Evolutionary conservation across 1,139 yeast species (phyloP).

Genomic region (Candida freyschussii): DNA sequence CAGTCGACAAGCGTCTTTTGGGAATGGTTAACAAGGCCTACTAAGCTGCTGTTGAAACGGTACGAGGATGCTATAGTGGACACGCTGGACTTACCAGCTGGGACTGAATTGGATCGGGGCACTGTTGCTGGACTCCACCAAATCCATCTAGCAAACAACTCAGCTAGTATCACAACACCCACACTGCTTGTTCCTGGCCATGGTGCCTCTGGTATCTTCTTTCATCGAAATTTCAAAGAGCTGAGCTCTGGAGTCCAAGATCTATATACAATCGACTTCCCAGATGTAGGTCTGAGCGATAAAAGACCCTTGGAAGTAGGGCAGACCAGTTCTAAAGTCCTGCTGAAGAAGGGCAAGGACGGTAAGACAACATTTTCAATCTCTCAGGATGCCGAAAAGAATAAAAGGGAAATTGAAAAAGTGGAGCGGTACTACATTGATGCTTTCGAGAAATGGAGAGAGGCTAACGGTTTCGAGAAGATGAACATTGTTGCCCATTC

Average conservation of each 20-base stretch:
- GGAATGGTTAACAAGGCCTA: conserved; percentile 11
- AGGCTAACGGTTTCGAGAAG: conserved; percentile 45
- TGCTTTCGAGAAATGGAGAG: conserved; percentile 82
- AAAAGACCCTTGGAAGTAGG: conserved; percentile 6
- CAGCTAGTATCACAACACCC: conserved; percentile 21
- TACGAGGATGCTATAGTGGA: conserved; percentile 19
- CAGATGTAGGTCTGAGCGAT: conserved; percentile 75
- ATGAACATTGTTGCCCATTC: conserved; percentile 87
- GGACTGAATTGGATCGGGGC: conserved; percentile 5
- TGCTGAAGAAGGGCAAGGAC: conserved; percentile 14
- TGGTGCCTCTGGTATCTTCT: conserved; percentile 86
- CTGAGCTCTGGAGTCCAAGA: conserved; percentile 41
- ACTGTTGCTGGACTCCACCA: conserved; percentile 21
- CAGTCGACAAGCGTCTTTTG: conserved; percentile 8
- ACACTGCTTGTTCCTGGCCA: conserved; percentile 81
- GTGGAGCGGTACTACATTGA: conserved; percentile 77
- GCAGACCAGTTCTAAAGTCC: conserved; percentile 3
- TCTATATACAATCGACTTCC: conserved; percentile 74
- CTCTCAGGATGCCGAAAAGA: conserved; percentile 21
- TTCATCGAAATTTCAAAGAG: conserved; percentile 66
- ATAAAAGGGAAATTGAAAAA: conserved; percentile 39
- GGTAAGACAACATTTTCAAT: conserved; percentile 1
- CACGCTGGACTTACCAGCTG: conserved; percentile 9
- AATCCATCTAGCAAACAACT: conserved; percentile 8
- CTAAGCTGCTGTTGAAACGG: conserved; percentile 7